phyloP scores from a whole-genome alignment of 768 basidiomycete genomes.

The Boletus pseudo-olivaceus region DNA sequence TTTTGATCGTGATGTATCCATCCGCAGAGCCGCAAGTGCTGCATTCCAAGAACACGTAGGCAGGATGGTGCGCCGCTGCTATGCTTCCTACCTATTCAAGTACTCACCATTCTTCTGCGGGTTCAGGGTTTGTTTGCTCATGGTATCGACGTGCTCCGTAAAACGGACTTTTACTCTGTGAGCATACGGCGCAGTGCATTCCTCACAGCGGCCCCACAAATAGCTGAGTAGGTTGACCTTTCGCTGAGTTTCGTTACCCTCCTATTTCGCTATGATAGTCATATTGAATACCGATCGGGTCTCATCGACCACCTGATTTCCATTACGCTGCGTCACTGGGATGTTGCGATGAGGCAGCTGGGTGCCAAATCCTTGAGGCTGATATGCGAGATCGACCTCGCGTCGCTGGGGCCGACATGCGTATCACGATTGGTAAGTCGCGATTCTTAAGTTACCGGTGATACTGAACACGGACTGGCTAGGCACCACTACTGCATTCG shows the following conservation, averaged over 20 bases:
- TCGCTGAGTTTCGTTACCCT: constrained; percentile 1
- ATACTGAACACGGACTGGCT: constrained; percentile 9
- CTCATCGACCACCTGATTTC: constrained; percentile 72
- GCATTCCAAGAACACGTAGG: constrained; percentile 98
- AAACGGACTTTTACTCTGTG: constrained; percentile 94
- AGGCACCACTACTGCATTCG: constrained; percentile 60
- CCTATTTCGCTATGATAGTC: constrained; percentile 43
- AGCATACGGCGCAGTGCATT: constrained; percentile 83
- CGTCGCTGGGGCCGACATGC: constrained; percentile 47
- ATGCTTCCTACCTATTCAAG: constrained; percentile 1
- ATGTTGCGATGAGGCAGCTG: constrained; percentile 70
- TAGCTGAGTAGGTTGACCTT: constrained; percentile 68
- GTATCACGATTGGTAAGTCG: constrained; percentile 51
- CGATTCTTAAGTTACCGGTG: constrained; percentile 5
- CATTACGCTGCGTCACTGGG: constrained; percentile 87
- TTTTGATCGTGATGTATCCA: constrained; percentile 92
- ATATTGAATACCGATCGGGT: constrained; percentile 66
- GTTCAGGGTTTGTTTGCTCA: constrained; percentile 82
- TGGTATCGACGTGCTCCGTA: constrained; percentile 89
- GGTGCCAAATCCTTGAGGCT: constrained; percentile 71
- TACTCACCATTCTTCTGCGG: constrained; percentile 19
- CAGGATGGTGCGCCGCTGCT: constrained; percentile 61
- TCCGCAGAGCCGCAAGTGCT: constrained; percentile 93
- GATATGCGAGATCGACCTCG: constrained; percentile 62
- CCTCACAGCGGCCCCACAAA: constrained; percentile 77